Base-by-base conservation (phyloP, 2,329 filamentous ascomycete genomes). In the Hypoxylon sp. region DNA sequence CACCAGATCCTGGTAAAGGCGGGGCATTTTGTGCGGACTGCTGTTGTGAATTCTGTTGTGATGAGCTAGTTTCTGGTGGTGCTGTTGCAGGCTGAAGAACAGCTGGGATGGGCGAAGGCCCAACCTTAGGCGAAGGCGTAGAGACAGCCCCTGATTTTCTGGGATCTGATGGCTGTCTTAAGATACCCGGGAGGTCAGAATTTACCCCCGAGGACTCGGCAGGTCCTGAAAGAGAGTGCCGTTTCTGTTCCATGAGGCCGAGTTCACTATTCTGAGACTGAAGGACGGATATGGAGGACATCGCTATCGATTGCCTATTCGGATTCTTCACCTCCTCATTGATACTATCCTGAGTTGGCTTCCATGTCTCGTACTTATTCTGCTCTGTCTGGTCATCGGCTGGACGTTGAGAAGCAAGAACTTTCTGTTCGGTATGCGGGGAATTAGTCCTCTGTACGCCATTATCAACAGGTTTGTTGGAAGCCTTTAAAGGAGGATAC, bases 241-340 rank as follows among this genome's bases (percentile, higher is more conserved):
- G 70, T 42, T 69, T 70, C n/a, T 67, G 64, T 3, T 70, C 63
- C 2, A 74, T 58, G 5, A 33, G 33, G 10, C 71, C 72, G 48
- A 77, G 70, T 33, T 78, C 75, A 33, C 46, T 73, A n/a, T 77
- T 70, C 61, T 78, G 75, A 11, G 69, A 70, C 26, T 77, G 71
- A 44, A 77, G 70, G 35, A 75, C 65, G 13, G 76, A 74, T 46
- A 70, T 70, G 39, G 63, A 67, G 3, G 74, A 70, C 11, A 72
- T 56, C 2, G 64, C 29, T 54, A 70, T 68, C 4, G 70, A 67
- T 3, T 63, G 42, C 26, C 68, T 70, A 22, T 64, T 65, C 9
- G 60, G 17, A 14, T 26, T 53, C 19, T 52, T 63, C 8, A 31
- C n/a, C 46, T 65, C 67, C 11, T 68, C 62, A 13, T 53, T 50